These are phyloP conservation scores for Ploettnerulaceae sp. DNA, from an alignment of 2,329 filamentous ascomycete species.

Conservation along the genomic window DNA sequence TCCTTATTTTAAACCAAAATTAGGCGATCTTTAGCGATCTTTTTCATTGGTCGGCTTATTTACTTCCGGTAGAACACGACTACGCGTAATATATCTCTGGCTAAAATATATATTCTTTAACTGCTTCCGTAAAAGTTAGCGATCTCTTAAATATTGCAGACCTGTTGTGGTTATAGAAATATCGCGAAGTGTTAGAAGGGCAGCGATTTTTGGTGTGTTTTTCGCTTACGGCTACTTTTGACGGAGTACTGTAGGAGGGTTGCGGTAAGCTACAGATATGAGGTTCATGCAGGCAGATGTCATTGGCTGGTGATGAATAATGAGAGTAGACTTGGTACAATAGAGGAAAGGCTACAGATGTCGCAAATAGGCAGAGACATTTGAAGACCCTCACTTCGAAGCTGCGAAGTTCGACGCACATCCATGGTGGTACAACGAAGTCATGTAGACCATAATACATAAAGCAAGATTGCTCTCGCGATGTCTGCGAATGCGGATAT, in stretches of 20 bases:
- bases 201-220: slow-evolving; percentile 8
- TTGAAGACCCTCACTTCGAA: too few relatives aligned
- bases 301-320: slow-evolving; percentile 22
- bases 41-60: too few relatives aligned
- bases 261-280: slow-evolving; percentile 20
- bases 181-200: slow-evolving; percentile 17
- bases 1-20: too few relatives aligned
- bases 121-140: too few relatives aligned
- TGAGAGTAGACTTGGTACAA: slow-evolving; percentile 16
- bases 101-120: too few relatives aligned
- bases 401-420: too few relatives aligned
- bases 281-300: slow-evolving; percentile 22
- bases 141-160: too few relatives aligned
- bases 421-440: not conserved
- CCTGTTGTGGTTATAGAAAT: too few relatives aligned
- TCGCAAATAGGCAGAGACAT: slow-evolving; percentile 15
- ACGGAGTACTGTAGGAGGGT: slow-evolving; percentile 19
- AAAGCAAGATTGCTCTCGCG: not conserved
- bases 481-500: not conserved
- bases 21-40: too few relatives aligned
- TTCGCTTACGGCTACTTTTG: too few relatives aligned
- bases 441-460: not conserved
- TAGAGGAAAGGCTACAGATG: slow-evolving; percentile 23
- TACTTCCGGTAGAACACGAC: too few relatives aligned
- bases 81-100: too few relatives aligned